A percentile compares a stretch with the other conserved stretches of the same genome.
These are phyloP conservation scores for Ramularia endophylla DNA, from an alignment of 2,329 filamentous ascomycete genomes.

Conservation along the genomic window DNA sequence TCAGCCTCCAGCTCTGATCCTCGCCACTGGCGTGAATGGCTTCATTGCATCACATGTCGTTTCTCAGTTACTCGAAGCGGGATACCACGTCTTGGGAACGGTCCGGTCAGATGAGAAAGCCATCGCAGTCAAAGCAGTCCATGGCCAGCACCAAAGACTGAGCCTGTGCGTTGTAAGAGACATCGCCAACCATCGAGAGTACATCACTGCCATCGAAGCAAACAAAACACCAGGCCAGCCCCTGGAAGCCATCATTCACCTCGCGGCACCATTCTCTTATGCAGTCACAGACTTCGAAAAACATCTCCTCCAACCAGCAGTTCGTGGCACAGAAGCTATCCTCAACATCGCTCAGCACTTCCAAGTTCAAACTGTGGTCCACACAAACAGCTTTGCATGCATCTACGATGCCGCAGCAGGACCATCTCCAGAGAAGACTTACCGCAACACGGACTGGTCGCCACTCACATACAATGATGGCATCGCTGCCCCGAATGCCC, in stretches of 20 bases:
- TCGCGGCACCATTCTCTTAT: background rate
- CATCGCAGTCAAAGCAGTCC: background rate
- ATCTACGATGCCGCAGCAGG: constrained; percentile 4
- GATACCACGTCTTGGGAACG: background rate
- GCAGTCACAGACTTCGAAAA: background rate
- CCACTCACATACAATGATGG: background rate
- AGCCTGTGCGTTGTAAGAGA: background rate
- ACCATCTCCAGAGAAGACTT: constrained; percentile 1
- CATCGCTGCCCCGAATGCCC: background rate
- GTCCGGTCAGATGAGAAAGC: background rate
- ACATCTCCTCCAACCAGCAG: background rate
- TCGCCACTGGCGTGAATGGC: background rate
- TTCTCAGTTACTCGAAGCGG: background rate
- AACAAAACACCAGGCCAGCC: background rate
- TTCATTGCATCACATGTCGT: constrained; percentile 2
- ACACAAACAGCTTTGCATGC: constrained; percentile 3
- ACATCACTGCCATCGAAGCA: background rate
- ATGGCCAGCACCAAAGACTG: background rate
- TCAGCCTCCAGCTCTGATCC: background rate
- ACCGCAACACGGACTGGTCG: background rate
- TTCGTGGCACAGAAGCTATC: background rate
- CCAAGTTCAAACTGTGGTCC: background rate
- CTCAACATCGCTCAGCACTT: background rate
- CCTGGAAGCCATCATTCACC: background rate
- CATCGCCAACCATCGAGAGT: background rate